phyloP scores from a whole-genome alignment of 1,284 basidiomycete genomes.

The Lentinula novae-zelandiae region DNA sequence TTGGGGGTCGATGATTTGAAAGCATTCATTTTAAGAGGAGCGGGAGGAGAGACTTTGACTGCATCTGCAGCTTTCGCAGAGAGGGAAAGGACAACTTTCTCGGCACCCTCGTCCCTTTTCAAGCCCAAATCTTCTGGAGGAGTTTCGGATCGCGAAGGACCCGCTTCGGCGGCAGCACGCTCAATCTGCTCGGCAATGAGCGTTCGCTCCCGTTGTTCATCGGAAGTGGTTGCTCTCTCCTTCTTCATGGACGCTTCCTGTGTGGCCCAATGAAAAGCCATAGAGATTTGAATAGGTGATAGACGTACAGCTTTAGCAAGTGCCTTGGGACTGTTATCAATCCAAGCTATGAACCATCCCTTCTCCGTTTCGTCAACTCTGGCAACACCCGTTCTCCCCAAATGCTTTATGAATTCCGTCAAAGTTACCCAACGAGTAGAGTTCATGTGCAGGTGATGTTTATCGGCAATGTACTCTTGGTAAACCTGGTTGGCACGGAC shows the following conservation, averaged over 20 bases:
- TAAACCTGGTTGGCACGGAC: conserved; percentile 95
- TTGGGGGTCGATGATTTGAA: conserved; percentile 35
- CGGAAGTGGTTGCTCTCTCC: conserved; percentile 87
- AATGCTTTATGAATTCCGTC: conserved; percentile 89
- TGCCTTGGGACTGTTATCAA: conserved; percentile 93
- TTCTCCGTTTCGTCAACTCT: conserved; percentile 98
- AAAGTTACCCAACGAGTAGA: conserved; percentile 96
- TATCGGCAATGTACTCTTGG: conserved; percentile 97
- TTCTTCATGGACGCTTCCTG: conserved; percentile 90
- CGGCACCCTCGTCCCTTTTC: conserved; percentile 68
- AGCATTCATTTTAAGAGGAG: conserved; percentile 58
- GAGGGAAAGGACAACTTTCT: conserved; percentile 72
- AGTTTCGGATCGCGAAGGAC: conserved; percentile 30
- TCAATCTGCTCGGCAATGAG: conserved; percentile 95
- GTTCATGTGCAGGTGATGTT: conserved; percentile 97
- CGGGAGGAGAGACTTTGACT: conserved; percentile 30
- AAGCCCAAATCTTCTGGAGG: conserved; percentile 56
- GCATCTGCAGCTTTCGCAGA: conserved; percentile 45
- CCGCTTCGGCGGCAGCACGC: conserved; percentile 54
- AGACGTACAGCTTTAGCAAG: conserved; percentile 78
- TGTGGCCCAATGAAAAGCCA: conserved; percentile 13
- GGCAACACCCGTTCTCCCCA: conserved; percentile 85
- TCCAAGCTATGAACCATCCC: conserved; percentile 96
- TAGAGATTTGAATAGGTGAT: conserved; percentile 2
- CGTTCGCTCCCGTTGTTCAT: conserved; percentile 90